Evolutionary conservation across 768 basidiomycete genomes (phyloP), one percentile per base, ranked within the genome.

Genomic region (Imleria badia): DNA sequence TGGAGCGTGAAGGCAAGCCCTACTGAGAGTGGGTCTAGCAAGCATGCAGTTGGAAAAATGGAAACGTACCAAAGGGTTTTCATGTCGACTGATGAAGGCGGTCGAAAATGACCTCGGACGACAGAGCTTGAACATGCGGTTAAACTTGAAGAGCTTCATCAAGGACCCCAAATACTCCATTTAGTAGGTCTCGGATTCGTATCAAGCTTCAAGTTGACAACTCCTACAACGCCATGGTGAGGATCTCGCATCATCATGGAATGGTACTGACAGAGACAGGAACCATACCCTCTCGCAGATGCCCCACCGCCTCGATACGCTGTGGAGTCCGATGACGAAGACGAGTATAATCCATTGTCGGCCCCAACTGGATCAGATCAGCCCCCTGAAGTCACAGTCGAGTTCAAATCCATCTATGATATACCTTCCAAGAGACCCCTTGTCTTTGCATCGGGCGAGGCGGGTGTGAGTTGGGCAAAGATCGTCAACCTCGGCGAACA

Each of bases 281-380:
- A 84, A 56, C 55, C 75, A 23, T 78, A 86, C 63, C 82, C 83
- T 2, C 73, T 85, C 19, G 77, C 76, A 53, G 84, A 86, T 61
- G 72, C 73, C 45, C 71, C 73, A 5, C 82, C 85, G 2, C 82
- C 85, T 34, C 78, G 85, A 51, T 76, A 87, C 56, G 80, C 80
- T 35, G 69, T 86, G 45, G 85, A 87, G 61, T 85, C 84, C 5
- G 85, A 87, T 55, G 84, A 85, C n/a, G 84, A 84, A 55, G 85
- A 86, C 48, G 83, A 86, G 60, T 74, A 75, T 56, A 79, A 80
- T 49, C 80, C 80, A 14, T 65, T 77, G 3, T 60, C 66, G 5
- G 26, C 43, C 2, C 31, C 52, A 23, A 40, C 45, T n/a, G 20
- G 15, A 19, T 41, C 60, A 47, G 54, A 61, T 54, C 59, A 42